These are phyloP conservation scores for Dendrobium catenatum DNA, from an alignment of 106 monocot genomes.

Conservation along the genomic window DNA sequence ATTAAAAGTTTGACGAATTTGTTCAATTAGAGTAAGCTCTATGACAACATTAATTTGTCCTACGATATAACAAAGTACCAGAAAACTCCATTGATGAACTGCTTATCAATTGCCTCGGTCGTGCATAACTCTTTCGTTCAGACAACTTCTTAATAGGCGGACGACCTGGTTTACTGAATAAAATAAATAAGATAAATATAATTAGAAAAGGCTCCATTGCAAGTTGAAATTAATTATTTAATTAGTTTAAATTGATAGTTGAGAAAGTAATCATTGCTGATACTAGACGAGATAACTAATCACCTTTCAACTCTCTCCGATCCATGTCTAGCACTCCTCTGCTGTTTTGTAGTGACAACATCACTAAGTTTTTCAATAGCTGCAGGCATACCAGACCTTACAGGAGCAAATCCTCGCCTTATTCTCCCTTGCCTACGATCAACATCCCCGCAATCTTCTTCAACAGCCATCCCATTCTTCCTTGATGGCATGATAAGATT, in stretches of 20 bases:
- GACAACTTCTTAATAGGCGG: conserved; percentile 46
- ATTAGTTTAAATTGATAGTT: neutral
- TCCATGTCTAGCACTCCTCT: conserved; percentile 30
- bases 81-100: conserved; percentile 24
- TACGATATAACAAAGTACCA: conserved; percentile 24
- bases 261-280: neutral
- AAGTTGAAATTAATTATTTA: neutral
- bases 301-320: conserved; percentile 47
- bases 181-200: conserved; percentile 1
- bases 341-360: conserved; percentile 32
- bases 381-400: conserved; percentile 19
- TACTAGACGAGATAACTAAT: neutral
- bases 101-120: conserved; percentile 30
- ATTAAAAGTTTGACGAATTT: neutral
- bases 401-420: conserved; percentile 22
- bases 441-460: conserved; percentile 47
- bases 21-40: neutral
- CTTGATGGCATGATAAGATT: conserved; percentile 21
- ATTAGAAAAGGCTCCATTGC: neutral
- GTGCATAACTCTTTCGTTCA: conserved; percentile 41
- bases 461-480: conserved; percentile 36
- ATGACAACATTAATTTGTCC: neutral
- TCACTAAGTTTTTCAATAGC: conserved; percentile 37
- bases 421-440: conserved; percentile 29
- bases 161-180: conserved; percentile 42